phyloP scores from a whole-genome alignment of 1,139 yeast genomes.

The Yamadazyma epiphylla region DNA sequence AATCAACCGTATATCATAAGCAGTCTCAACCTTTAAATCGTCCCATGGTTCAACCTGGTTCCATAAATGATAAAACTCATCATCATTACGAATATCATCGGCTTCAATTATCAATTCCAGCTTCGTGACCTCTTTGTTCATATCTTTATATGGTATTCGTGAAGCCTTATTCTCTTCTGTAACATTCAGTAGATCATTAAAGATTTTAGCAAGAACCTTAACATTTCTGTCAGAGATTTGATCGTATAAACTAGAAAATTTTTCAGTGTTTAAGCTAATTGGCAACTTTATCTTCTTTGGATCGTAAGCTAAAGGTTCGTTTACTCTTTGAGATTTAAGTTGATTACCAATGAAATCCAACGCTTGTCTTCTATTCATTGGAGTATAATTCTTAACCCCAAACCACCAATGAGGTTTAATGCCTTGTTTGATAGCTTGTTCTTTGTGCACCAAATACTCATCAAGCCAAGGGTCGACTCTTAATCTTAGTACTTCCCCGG shows the following conservation, averaged over 20 bases:
- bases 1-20: conserved; percentile 41
- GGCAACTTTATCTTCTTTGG: no score
- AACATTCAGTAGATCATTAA: conserved; percentile 24
- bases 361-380: conserved; percentile 51
- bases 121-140: conserved; percentile 25
- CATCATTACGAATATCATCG: conserved; percentile 34
- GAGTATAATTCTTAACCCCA: conserved; percentile 49
- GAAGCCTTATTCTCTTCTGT: conserved; percentile 36
- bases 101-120: conserved; percentile 38
- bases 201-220: conserved; percentile 7
- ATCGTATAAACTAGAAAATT: conserved; percentile 3
- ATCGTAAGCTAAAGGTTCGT: neutral
- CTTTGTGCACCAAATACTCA: conserved; percentile 50
- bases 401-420: conserved; percentile 51
- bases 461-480: conserved; percentile 61
- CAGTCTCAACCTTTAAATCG: conserved; percentile 42
- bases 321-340: neutral
- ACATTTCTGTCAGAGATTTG: conserved; percentile 18
- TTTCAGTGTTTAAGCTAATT: conserved; percentile 7
- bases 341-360: conserved; percentile 18
- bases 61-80: conserved; percentile 46
- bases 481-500: conserved; percentile 49
- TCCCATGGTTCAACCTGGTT: conserved; percentile 52
- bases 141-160: conserved; percentile 20
- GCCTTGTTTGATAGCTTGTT: conserved; percentile 39